Evolutionary conservation across 345 rosid species (phyloP), one percentile per base, ranked within the genome.

Genomic region (Abelmoschus esculentus): DNA sequence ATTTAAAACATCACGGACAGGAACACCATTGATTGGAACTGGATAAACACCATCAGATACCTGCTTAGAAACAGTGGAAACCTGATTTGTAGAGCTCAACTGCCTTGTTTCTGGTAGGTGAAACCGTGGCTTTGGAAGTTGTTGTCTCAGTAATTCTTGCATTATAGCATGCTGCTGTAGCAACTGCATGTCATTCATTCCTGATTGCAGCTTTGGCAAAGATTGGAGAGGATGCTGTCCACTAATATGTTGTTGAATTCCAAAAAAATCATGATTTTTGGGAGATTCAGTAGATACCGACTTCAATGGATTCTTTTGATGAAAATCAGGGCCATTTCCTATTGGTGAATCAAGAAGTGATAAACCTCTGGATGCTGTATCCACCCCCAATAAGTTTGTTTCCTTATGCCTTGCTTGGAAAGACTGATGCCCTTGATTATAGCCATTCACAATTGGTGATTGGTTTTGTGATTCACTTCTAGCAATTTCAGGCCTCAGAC

Each of bases 131-230:
- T 83, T 86, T 66, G 80, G 83, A 73, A 84, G 77, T 26, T 84
- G 87, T 72, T 85, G 97, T 73, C 90, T 83, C 76, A 89, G 97
- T 72, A 83, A 74, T 44, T 89, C 95, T 66, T 91, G 96, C 81
- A 88, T 79, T 81, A 91, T 83, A 67, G 80, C 67, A 66, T 91
- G 88, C 71, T 95, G 92, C 76, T 89, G 97, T 40, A 89, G 50
- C 17, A 95, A 78, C 79, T 87, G 96, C 89, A 88, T 77, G 55
- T 91, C 99, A 80, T 68, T 81, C 71, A 81, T 76, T 70, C 88
- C 90, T 38, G 85, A 77, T 76, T 86, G 91, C 83, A 86, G 96
- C 83, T 86, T 87, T n/a, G 90, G 81, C 49, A 84, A 80, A 34
- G 90, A 74, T 73, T 84, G 95, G 78, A 86, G 84, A 72, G 85